phyloP scores from a whole-genome alignment of 2,329 filamentous ascomycete genomes.

The Colletotrichum chlorophyti region DNA sequence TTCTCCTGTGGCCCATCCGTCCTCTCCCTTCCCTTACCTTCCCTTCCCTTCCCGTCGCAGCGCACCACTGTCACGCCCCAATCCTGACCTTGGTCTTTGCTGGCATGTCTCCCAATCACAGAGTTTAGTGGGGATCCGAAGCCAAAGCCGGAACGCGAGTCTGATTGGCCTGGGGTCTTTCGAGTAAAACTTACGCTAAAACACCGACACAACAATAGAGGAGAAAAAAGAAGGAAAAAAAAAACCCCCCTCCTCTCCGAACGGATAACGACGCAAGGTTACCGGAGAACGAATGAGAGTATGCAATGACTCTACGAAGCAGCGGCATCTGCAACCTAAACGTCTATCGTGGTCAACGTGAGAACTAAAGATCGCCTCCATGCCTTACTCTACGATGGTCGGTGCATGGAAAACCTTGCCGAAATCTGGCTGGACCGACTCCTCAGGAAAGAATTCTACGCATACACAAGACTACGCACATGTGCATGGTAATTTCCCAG shows the following conservation, averaged over 20 bases:
- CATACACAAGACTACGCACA: too few species aligned
- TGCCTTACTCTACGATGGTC: too few species aligned
- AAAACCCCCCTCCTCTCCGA: too few species aligned
- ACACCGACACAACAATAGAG: not conserved
- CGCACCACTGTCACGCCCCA: not conserved
- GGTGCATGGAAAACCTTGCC: too few species aligned
- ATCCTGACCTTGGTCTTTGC: not conserved
- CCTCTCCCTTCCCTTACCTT: too few species aligned
- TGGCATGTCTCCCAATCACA: not conserved
- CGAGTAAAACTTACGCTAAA: slow-evolving; percentile 18
- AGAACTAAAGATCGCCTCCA: too few species aligned
- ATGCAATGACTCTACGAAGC: too few species aligned
- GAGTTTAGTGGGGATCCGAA: not conserved
- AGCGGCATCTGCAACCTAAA: not conserved
- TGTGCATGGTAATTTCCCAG: too few species aligned
- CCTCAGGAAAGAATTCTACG: not conserved
- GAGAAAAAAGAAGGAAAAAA: too few species aligned
- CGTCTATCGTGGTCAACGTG: slow-evolving; percentile 3
- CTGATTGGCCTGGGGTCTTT: not conserved
- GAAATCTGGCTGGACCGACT: too few species aligned
- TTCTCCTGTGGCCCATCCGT: too few species aligned
- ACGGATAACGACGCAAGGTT: too few species aligned
- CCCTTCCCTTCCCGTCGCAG: not conserved
- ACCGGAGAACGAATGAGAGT: not conserved
- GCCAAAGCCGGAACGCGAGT: not conserved